Percentiles rank a stretch among this genome's conserved stretches.
These are phyloP conservation scores for Kockiozyma suomiensis DNA, from an alignment of 805 yeast species.

Conservation along the genomic window DNA sequence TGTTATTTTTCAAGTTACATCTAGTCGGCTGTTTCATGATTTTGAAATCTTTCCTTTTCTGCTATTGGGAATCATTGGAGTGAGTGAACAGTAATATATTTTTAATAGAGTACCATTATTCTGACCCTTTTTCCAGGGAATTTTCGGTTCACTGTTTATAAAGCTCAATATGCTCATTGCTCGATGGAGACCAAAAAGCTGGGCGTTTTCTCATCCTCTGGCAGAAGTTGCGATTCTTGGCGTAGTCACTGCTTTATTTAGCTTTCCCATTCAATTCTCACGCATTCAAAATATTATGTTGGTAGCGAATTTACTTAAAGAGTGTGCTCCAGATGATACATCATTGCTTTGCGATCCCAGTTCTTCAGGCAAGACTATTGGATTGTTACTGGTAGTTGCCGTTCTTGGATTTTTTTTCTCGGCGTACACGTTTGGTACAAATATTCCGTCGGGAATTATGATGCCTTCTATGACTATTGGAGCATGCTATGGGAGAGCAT, in stretches of 20 bases:
- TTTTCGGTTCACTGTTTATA: slow-evolving; percentile 25
- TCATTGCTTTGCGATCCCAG: slow-evolving; percentile 1
- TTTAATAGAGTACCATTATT: slow-evolving; percentile 50
- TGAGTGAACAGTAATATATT: slow-evolving; percentile 57
- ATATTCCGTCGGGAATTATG: slow-evolving; percentile 92
- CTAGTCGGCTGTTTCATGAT: slow-evolving; percentile 65
- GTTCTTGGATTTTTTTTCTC: slow-evolving; percentile 60
- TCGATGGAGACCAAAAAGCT: slow-evolving; percentile 32
- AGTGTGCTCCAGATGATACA: slow-evolving; percentile 50
- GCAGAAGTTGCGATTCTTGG: slow-evolving; percentile 56
- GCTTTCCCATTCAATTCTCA: slow-evolving; percentile 59
- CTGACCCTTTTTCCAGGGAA: slow-evolving; percentile 10
- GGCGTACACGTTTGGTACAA: slow-evolving; percentile 68
- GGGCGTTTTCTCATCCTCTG: slow-evolving; percentile 40
- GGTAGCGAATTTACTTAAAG: slow-evolving; percentile 67
- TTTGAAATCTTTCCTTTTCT: slow-evolving; percentile 73
- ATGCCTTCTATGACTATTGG: slow-evolving; percentile 98
- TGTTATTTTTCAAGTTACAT: slow-evolving; percentile 66
- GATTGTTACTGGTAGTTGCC: slow-evolving; percentile 47
- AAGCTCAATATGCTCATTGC: slow-evolving; percentile 33
- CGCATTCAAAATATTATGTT: slow-evolving; percentile 58
- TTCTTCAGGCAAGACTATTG: slow-evolving; percentile 33
- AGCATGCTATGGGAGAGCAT: slow-evolving; percentile 86
- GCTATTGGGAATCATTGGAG: slow-evolving; percentile 66
- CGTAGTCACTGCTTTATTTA: slow-evolving; percentile 54